Evolutionary conservation across 208 protist species (phyloP).

Genomic region (Leishmania amazonensis): DNA sequence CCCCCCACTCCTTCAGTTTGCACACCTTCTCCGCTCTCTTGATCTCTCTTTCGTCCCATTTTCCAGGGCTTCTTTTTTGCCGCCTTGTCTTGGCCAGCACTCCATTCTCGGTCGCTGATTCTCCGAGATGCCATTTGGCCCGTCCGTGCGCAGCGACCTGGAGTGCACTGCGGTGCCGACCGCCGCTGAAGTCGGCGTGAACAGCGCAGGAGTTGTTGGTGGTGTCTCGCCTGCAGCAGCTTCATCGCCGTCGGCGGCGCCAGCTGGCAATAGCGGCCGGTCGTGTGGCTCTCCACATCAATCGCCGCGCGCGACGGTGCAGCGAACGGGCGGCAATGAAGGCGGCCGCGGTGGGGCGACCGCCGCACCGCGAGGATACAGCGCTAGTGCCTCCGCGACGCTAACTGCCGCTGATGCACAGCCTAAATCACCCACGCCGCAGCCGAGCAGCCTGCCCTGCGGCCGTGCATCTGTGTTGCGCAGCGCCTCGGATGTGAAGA

Average conservation of each 20-base stretch:
- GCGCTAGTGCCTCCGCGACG: neutral
- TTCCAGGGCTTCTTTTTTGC: neutral
- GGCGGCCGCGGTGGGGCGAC: conserved; percentile 2
- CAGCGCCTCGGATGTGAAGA: neutral
- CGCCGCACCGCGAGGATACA: conserved; percentile 20
- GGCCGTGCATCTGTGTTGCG: neutral
- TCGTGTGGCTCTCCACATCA: conserved; percentile 18
- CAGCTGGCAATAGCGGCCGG: neutral
- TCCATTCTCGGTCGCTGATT: neutral
- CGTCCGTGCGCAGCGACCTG: conserved; percentile 17
- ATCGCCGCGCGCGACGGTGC: conserved; percentile 21
- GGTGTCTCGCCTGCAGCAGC: conserved; percentile 5
- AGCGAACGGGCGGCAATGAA: conserved; percentile 12
- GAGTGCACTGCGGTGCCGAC: conserved; percentile 30
- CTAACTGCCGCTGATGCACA: neutral
- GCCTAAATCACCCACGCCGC: neutral
- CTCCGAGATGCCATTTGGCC: conserved; percentile 22
- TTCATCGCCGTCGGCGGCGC: conserved; percentile 1
- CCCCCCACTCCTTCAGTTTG: neutral
- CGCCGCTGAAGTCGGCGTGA: conserved; percentile 14
- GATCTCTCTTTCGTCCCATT: neutral
- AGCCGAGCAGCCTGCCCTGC: neutral
- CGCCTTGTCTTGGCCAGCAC: neutral
- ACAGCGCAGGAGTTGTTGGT: conserved; percentile 1
- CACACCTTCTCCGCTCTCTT: neutral